Conservation (phyloP, 805 yeast species). For the Millerago galiae region DNA sequence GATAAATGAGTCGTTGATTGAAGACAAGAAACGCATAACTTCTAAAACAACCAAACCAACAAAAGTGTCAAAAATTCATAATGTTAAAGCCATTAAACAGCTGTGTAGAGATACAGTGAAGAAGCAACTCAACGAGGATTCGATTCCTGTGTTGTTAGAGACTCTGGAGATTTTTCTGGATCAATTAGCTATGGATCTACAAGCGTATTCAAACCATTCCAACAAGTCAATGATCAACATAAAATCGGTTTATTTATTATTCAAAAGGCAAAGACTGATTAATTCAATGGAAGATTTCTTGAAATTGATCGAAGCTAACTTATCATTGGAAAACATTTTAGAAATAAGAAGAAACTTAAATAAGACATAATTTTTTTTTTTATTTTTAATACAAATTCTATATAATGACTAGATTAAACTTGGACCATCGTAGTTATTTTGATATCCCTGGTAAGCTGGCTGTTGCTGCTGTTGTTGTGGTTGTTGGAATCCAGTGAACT, state of each 20-base stretch:
- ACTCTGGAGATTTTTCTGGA: conserved; percentile 26
- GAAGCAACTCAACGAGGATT: conserved; percentile 16
- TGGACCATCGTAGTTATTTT: conserved; percentile 6
- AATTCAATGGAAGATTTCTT: conserved; percentile 14
- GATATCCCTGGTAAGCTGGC: too few relatives aligned
- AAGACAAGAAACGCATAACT: not conserved
- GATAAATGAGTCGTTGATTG: not conserved
- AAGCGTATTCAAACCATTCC: conserved; percentile 29
- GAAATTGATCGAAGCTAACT: conserved; percentile 22
- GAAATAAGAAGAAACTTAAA: conserved; percentile 19
- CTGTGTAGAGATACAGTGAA: conserved; percentile 8
- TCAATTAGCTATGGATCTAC: conserved; percentile 23
- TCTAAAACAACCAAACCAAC: not conserved
- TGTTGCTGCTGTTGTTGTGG: conserved; percentile 1
- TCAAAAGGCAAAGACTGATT: conserved; percentile 26
- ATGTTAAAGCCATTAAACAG: not conserved
- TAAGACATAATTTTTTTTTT: conserved; percentile 7
- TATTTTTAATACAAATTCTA: not conserved
- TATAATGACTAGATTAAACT: conserved; percentile 3
- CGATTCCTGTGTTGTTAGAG: conserved; percentile 16
- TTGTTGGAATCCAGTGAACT: conserved; percentile 6
- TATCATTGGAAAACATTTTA: conserved; percentile 26
- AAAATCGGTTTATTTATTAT: conserved; percentile 21
- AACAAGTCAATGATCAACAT: conserved; percentile 22
- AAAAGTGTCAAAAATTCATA: conserved; percentile 3